phyloP scores from a whole-genome alignment of 306 rosid genomes.

The Inga oerstediana region DNA sequence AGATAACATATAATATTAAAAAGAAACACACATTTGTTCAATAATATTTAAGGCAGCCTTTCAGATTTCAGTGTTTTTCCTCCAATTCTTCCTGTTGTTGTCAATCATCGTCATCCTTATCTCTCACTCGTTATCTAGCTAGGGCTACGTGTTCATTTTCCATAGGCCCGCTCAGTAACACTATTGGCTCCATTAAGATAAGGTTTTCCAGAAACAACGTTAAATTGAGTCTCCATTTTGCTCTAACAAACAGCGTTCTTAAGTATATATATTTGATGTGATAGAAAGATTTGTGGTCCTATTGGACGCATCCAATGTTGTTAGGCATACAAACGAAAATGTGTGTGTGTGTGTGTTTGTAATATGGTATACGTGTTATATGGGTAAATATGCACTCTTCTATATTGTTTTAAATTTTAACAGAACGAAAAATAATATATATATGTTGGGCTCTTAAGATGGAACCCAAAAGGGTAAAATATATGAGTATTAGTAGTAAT shows the following conservation, averaged over 20 bases:
- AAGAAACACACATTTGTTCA: no score
- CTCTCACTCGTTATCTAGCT: neutral
- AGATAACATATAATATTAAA: neutral
- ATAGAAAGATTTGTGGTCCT: no score
- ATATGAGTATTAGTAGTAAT: no score
- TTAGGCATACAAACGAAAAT: neutral
- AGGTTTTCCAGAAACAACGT: neutral
- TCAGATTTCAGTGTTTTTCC: no score
- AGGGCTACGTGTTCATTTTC: neutral
- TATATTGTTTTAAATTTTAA: neutral
- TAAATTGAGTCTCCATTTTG: neutral
- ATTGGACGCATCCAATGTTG: neutral
- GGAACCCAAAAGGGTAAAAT: no score
- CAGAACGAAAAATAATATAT: no score
- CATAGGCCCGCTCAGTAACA: neutral
- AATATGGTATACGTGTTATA: no score
- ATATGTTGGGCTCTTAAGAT: no score
- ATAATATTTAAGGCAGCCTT: neutral
- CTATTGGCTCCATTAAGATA: neutral
- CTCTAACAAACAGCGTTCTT: no score
- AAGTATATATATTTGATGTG: neutral
- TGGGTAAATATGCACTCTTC: neutral
- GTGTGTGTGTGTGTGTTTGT: neutral
- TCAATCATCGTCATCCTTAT: neutral
- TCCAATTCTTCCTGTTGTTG: neutral